phyloP scores from a whole-genome alignment of 805 yeast species.

The Candida glaebosa region DNA sequence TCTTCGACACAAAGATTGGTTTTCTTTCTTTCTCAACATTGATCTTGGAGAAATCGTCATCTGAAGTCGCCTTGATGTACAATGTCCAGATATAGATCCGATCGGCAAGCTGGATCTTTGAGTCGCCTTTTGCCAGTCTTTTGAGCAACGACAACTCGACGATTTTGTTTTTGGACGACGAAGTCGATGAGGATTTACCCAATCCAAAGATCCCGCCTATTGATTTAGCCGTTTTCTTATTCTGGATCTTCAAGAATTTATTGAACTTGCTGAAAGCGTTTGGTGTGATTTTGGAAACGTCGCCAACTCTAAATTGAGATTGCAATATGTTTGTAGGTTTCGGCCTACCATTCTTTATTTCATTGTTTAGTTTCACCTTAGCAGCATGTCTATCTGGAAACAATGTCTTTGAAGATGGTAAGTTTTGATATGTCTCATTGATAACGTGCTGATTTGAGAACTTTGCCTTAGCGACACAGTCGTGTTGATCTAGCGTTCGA shows the following conservation, averaged over 20 bases:
- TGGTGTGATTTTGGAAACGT: constrained; percentile 16
- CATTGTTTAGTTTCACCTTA: constrained; percentile 30
- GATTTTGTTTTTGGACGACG: constrained; percentile 11
- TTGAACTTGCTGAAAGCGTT: constrained; percentile 26
- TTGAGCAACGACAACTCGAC: constrained; percentile 36
- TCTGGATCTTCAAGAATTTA: constrained; percentile 25
- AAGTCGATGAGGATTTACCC: background rate
- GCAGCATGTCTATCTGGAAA: constrained; percentile 52
- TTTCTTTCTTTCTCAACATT: constrained; percentile 24
- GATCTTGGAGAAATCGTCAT: constrained; percentile 22
- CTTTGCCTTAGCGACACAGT: constrained; percentile 22
- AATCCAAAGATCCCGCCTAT: constrained; percentile 5
- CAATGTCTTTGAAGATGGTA: constrained; percentile 42
- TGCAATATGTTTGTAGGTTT: constrained; percentile 23
- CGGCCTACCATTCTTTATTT: constrained; percentile 11
- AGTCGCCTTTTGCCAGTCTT: constrained; percentile 51
- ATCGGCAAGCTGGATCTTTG: constrained; percentile 38
- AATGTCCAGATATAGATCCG: constrained; percentile 49
- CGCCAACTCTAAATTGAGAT: constrained; percentile 25
- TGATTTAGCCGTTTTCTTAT: constrained; percentile 6
- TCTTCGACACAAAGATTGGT: constrained; percentile 46
- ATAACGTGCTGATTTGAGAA: constrained; percentile 1
- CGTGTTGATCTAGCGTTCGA: constrained; percentile 31
- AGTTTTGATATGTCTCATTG: background rate
- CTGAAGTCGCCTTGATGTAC: constrained; percentile 26